Conservation (phyloP, 257 asterid species). For the Solanum gandarillasii region DNA sequence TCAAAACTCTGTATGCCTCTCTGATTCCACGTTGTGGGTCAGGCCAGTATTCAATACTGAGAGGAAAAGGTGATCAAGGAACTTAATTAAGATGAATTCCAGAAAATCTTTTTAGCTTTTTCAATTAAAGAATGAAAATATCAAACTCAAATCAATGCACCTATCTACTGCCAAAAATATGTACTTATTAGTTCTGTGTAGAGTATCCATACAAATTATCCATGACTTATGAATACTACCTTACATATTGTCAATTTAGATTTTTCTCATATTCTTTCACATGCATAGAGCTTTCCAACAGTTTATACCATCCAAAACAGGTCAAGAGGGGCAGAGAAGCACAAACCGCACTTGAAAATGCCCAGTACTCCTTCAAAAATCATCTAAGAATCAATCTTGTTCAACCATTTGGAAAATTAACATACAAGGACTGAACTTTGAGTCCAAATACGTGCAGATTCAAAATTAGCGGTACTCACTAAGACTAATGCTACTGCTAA, state of each 20-base stretch:
- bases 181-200: not conserved
- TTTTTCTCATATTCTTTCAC: not conserved
- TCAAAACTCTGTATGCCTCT: constrained; percentile 93
- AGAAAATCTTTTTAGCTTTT: not conserved
- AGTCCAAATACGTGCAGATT: not conserved
- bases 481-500: not conserved
- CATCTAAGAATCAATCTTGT: not conserved
- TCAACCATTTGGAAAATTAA: not conserved
- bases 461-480: not conserved
- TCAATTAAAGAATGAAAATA: not conserved
- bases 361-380: not conserved
- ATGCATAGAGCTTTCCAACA: not conserved
- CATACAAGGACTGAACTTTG: not conserved
- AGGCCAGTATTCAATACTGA: constrained; percentile 97
- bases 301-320: not conserved
- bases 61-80: not conserved
- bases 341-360: not conserved
- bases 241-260: not conserved
- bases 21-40: constrained; percentile 95
- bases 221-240: not conserved
- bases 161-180: not conserved
- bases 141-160: not conserved
- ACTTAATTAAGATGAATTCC: not conserved
- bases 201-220: not conserved
- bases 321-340: not conserved